Conservation (phyloP, 495 filamentous ascomycete genomes). For the Paragyromitra xinjiangensis region DNA sequence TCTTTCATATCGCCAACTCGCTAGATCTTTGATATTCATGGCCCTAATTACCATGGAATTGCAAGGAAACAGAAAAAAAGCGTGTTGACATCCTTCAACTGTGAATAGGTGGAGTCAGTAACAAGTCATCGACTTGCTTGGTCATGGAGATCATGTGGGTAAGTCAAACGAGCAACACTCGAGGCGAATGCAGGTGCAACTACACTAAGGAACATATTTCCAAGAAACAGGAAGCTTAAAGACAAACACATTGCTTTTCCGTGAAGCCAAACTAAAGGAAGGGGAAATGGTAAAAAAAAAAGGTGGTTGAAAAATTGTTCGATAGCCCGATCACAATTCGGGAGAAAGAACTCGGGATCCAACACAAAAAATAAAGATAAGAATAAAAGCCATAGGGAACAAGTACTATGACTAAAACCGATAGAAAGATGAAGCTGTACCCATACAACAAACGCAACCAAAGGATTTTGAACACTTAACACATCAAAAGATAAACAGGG, state of each 20-base stretch:
- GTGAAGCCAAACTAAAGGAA: conserved; percentile 23
- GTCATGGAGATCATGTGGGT: neutral
- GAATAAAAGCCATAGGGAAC: conserved; percentile 46
- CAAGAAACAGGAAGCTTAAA: conserved; percentile 16
- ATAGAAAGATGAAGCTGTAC: conserved; percentile 44
- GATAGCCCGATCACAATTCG: neutral
- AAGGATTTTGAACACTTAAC: conserved; percentile 48
- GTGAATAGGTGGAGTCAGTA: neutral
- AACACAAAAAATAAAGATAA: conserved; percentile 37
- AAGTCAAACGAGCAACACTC: conserved; percentile 24
- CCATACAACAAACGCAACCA: conserved; percentile 49
- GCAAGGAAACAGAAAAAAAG: neutral
- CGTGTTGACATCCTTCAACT: neutral
- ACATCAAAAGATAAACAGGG: conserved; percentile 45
- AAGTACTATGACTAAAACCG: conserved; percentile 40
- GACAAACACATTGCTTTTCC: conserved; percentile 42
- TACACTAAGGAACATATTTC: conserved; percentile 29
- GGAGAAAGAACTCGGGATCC: conserved; percentile 23
- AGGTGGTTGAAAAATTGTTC: conserved; percentile 8
- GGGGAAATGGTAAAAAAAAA: neutral
- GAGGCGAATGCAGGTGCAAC: conserved; percentile 33
- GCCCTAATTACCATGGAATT: neutral
- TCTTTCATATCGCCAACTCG: neutral
- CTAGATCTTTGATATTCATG: neutral
- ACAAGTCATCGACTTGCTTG: conserved; percentile 6